These are phyloP conservation scores for Narthecium ossifragum DNA, from an alignment of 106 monocot species.

Conservation along the genomic window DNA sequence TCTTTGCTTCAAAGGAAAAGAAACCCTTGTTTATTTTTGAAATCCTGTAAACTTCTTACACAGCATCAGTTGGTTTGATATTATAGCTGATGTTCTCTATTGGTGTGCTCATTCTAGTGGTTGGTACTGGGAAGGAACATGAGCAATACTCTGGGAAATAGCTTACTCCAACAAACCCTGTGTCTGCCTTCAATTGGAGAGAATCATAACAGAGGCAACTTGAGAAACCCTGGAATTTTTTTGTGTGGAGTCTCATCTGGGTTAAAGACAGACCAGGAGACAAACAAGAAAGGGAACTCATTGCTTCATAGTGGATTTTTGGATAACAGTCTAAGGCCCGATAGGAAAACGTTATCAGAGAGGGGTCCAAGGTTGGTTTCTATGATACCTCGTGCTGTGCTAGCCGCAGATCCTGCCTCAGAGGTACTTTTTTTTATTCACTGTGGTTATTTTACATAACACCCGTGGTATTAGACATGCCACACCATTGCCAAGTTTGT, in stretches of 20 bases:
- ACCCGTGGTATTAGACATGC: not conserved
- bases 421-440: constrained; percentile 39
- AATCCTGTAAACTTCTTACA: too few relatives aligned
- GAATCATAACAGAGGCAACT: constrained; percentile 12
- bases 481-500: not conserved
- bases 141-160: constrained; percentile 35
- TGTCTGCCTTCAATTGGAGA: constrained; percentile 17
- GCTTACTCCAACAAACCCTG: constrained; percentile 25
- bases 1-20: too few relatives aligned
- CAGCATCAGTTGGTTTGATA: too few relatives aligned
- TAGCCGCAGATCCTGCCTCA: constrained; percentile 43
- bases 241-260: constrained; percentile 6
- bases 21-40: too few relatives aligned
- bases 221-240: constrained; percentile 9
- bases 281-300: constrained; percentile 6
- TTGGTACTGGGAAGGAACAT: constrained; percentile 19
- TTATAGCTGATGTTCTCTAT: too few relatives aligned
- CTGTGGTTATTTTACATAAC: too few relatives aligned
- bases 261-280: constrained; percentile 7
- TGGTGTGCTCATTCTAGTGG: too few relatives aligned
- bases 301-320: constrained; percentile 32
- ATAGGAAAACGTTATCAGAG: not conserved
- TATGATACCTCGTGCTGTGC: constrained; percentile 30
- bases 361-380: not conserved
- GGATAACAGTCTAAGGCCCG: constrained; percentile 12